These are phyloP conservation scores for Sphaerosporella brunnea DNA, from an alignment of 495 filamentous ascomycete species.

Conservation along the genomic window DNA sequence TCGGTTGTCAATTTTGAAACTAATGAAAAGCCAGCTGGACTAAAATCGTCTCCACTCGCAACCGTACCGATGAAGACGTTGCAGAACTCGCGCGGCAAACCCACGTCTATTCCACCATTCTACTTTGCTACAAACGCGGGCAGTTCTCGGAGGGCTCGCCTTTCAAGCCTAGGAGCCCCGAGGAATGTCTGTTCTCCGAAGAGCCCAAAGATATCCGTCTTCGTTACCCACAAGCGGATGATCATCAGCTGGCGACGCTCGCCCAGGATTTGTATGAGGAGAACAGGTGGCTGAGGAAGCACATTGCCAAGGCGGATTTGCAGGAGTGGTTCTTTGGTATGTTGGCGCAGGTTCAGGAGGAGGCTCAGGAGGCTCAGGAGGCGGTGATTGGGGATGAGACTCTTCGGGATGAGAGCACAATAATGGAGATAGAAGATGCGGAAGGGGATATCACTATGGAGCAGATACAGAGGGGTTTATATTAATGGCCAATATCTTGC, in stretches of 20 bases:
- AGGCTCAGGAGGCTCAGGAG: not conserved
- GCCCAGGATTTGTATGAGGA: constrained; percentile 18
- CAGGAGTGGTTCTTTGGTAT: constrained; percentile 15
- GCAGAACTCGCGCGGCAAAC: constrained; percentile 19
- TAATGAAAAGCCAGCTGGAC: constrained; percentile 19
- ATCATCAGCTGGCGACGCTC: constrained; percentile 13
- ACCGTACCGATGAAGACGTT: constrained; percentile 23
- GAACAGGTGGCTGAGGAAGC: constrained; percentile 14
- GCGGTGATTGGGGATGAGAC: no score
- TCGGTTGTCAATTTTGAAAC: no score
- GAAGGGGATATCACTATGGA: not conserved
- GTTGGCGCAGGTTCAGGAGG: not conserved
- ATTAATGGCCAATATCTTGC: not conserved
- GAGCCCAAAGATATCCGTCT: constrained; percentile 15
- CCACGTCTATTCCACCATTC: constrained; percentile 23
- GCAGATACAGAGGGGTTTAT: not conserved
- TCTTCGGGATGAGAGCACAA: not conserved
- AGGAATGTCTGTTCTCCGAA: constrained; percentile 14
- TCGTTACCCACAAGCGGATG: constrained; percentile 18
- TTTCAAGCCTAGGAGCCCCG: constrained; percentile 14
- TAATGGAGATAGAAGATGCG: not conserved
- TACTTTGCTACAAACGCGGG: constrained; percentile 21
- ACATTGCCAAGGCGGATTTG: constrained; percentile 11
- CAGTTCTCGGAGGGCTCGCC: constrained; percentile 16
- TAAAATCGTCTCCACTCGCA: constrained; percentile 22